These are phyloP conservation scores for Pholiota adiposa DNA, from an alignment of 1,284 basidiomycete species.

Conservation along the genomic window DNA sequence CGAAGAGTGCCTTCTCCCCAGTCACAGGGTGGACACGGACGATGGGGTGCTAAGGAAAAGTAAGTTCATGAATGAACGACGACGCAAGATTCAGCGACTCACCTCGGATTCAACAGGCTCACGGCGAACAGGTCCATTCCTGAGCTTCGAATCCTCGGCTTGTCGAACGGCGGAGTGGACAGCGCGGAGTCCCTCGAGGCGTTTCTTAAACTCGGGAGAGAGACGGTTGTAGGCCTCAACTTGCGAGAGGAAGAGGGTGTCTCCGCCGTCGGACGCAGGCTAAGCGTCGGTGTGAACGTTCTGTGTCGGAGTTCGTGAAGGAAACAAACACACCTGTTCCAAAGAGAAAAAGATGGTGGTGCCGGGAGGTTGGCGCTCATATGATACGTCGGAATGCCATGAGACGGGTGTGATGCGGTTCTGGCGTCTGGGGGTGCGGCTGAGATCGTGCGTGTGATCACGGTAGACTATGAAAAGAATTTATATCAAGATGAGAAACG, in stretches of 20 bases:
- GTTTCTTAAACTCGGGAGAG: slow-evolving; percentile 64
- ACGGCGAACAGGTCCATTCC: slow-evolving; percentile 58
- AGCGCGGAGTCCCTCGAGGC: slow-evolving; percentile 64
- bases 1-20: slow-evolving; percentile 68
- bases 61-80: too few relatives aligned
- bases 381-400: slow-evolving; percentile 39
- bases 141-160: slow-evolving; percentile 51
- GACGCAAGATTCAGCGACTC: neutral
- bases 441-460: slow-evolving; percentile 31
- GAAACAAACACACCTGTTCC: slow-evolving; percentile 19
- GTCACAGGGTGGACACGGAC: slow-evolving; percentile 68
- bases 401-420: slow-evolving; percentile 34
- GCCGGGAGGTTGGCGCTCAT: slow-evolving; percentile 65
- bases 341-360: slow-evolving; percentile 63
- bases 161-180: slow-evolving; percentile 57
- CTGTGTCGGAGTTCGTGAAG: too few relatives aligned
- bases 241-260: slow-evolving; percentile 64
- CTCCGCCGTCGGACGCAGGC: slow-evolving; percentile 47
- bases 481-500: neutral
- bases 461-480: slow-evolving; percentile 34
- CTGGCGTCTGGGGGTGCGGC: slow-evolving; percentile 33
- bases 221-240: slow-evolving; percentile 69
- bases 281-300: slow-evolving; percentile 24
- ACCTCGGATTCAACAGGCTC: slow-evolving; percentile 64
- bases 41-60: slow-evolving; percentile 45